A percentile compares a stretch with the other conserved stretches of the same genome.
These are phyloP conservation scores for Kodamaea ohmeri DNA, from an alignment of 1,139 yeast genomes.

Conservation along the genomic window DNA sequence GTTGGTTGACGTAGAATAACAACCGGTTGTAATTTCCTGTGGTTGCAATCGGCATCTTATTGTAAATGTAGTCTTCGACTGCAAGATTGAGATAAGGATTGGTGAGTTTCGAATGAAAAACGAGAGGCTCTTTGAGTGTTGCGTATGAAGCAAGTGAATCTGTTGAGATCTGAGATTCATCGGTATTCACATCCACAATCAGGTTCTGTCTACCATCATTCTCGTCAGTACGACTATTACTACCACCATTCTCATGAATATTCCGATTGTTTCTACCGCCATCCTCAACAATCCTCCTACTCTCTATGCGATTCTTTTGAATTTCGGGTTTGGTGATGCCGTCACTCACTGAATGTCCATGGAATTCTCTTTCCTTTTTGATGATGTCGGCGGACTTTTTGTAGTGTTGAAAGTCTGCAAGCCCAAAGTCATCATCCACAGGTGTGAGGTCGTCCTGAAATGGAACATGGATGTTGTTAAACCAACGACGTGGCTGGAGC, in stretches of 20 bases:
- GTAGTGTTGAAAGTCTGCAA: slow-evolving; percentile 42
- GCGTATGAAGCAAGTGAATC: slow-evolving; percentile 17
- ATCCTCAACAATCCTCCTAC: no score
- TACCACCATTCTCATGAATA: no score
- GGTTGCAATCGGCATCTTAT: slow-evolving; percentile 49
- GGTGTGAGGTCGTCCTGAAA: slow-evolving; percentile 40
- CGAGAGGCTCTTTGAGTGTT: slow-evolving; percentile 24
- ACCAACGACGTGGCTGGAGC: not conserved
- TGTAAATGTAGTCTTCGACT: slow-evolving; percentile 75
- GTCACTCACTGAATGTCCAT: no score
- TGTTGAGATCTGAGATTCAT: not conserved
- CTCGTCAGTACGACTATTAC: no score
- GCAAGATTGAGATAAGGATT: slow-evolving; percentile 80
- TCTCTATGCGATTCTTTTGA: no score
- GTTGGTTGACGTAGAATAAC: slow-evolving; percentile 70
- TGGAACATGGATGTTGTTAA: slow-evolving; percentile 27
- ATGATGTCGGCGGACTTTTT: slow-evolving; percentile 29
- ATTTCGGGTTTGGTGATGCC: no score
- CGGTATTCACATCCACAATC: not conserved
- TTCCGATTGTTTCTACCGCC: no score
- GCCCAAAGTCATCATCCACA: slow-evolving; percentile 37
- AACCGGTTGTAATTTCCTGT: slow-evolving; percentile 46
- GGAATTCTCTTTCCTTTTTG: not conserved
- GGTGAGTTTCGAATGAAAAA: slow-evolving; percentile 45
- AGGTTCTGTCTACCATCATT: not conserved